Conservation (phyloP, 768 basidiomycete species). For the Pisolithus sp. region DNA sequence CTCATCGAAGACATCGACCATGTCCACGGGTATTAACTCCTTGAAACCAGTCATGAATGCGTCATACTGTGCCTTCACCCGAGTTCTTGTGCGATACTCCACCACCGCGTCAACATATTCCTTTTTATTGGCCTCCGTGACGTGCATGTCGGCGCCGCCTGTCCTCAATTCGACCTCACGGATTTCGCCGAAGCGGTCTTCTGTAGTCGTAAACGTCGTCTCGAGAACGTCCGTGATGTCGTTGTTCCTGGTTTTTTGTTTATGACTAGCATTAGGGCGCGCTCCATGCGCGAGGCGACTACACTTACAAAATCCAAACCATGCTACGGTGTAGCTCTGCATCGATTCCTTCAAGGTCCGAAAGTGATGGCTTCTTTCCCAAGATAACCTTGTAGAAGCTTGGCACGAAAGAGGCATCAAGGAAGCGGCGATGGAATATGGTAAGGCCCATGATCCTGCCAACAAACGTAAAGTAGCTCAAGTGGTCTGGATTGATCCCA, state of each 20-base stretch:
- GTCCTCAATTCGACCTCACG: constrained; percentile 62
- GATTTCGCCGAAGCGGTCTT: constrained; percentile 71
- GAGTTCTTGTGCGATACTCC: constrained; percentile 73
- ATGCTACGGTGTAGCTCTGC: constrained; percentile 64
- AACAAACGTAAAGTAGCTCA: constrained; percentile 79
- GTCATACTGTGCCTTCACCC: constrained; percentile 78
- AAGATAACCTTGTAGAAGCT: constrained; percentile 80
- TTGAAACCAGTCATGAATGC: constrained; percentile 83
- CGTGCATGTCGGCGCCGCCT: constrained; percentile 51
- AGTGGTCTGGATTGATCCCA: constrained; percentile 68
- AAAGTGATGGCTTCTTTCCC: constrained; percentile 49
- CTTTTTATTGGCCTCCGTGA: constrained; percentile 72
- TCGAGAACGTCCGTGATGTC: constrained; percentile 72
- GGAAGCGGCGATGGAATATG: constrained; percentile 71
- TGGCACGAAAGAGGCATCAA: constrained; percentile 75
- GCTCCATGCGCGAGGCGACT: not conserved
- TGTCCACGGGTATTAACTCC: constrained; percentile 77
- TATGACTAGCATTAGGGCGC: not conserved
- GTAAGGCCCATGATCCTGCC: constrained; percentile 69
- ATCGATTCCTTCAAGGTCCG: constrained; percentile 66
- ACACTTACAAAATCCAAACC: constrained; percentile 66
- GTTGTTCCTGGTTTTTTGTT: constrained; percentile 45
- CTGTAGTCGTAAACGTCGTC: constrained; percentile 64
- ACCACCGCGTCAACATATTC: constrained; percentile 76
- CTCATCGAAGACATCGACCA: constrained; percentile 88